Evolutionary conservation across 257 asterid genomes (phyloP), one percentile per base, ranked within the genome.

Genomic region (Solanum bulbocastanum): DNA sequence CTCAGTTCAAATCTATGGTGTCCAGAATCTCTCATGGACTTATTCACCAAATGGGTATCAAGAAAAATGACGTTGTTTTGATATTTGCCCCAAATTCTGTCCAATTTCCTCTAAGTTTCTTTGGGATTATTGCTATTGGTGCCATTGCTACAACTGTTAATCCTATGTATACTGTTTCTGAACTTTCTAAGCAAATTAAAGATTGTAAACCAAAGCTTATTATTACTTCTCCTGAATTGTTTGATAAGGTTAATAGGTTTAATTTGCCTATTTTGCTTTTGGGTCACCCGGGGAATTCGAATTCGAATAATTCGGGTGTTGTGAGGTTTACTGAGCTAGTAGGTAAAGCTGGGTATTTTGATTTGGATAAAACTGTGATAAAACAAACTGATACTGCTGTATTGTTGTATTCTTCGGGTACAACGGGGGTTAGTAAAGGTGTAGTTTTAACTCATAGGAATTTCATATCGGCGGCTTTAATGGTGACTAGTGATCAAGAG

Each of bases 351-450:
- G 97, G 97, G n/a, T 88, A 88, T 6, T 83, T 91, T 76, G 72
- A 90, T 89, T 90, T 92, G 30, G 91, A 93, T 83, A 12, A 15
- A 36, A 27, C 15, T 39, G 87, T 74, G 62, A 89, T 93, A 72
- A 95, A 90, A 72, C 97, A 92, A 42, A 84, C 89, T 15, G 99
- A 97, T 69, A 93, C 94, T 1, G 99, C 98, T 73, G 98, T 93
- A 0, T 82, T 97, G 91, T 79, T 97, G 89, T 96, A 97, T 87
- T 97, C 99, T 13, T 97, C 99, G 8, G 99, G 99, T 36, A 97
- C 98, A 6, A 97, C 99, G 3, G 99, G 99, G 40, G 69, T 84
- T 1, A 97, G 98, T 90, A 97, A 97, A 90, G 99, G 99, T 22
- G 99, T 97, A 6, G 75, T 95, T 6, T 94, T 97, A 49, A 92